Conservation (phyloP, 2,329 filamentous ascomycete genomes). For the Verticillium nonalfalfae region DNA sequence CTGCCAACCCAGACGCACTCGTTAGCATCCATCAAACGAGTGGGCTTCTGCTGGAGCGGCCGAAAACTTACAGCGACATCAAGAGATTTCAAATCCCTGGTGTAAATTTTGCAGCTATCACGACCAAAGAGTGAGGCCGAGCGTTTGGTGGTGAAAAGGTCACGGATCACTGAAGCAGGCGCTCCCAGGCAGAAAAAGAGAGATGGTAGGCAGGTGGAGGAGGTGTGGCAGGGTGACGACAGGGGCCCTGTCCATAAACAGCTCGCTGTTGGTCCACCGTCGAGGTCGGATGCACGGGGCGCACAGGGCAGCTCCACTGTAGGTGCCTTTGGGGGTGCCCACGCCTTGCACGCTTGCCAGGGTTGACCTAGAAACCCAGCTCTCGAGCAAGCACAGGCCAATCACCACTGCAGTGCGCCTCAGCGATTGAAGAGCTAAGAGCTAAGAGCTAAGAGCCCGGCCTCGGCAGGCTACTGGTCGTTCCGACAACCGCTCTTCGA, state of each 20-base stretch:
- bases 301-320: not conserved
- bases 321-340: not conserved
- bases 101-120: not conserved
- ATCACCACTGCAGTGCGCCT: not conserved
- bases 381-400: not conserved
- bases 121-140: not conserved
- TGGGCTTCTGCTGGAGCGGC: not conserved
- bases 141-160: not conserved
- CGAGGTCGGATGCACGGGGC: not conserved
- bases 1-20: not conserved
- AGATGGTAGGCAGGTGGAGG: not conserved
- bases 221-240: not conserved
- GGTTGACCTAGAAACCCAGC: not conserved
- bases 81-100: not conserved
- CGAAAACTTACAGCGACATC: not conserved
- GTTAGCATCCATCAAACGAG: not conserved
- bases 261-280: not conserved
- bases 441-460: not conserved
- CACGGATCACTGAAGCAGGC: not conserved
- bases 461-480: not conserved
- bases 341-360: not conserved
- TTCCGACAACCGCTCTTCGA: not conserved
- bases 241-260: not conserved
- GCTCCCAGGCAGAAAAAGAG: not conserved
- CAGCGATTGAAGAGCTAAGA: not conserved